Conservation (phyloP, 2,329 filamentous ascomycete species). For the Ophiosphaerella narmari region DNA sequence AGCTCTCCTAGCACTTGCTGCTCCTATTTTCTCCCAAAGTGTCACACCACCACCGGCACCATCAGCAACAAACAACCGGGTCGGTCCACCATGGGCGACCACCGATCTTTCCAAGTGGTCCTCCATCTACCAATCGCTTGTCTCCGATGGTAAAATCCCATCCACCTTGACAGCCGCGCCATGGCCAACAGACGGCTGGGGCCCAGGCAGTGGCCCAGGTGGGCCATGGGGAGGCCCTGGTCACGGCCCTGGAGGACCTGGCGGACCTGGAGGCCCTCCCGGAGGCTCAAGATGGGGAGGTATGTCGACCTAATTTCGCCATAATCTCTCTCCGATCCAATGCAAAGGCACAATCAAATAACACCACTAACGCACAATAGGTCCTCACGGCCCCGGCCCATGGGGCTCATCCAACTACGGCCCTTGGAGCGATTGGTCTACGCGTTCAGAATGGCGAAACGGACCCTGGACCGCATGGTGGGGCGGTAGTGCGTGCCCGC, state of each 20-base stretch:
- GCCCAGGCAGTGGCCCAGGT: constrained; percentile 25
- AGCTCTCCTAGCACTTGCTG: constrained; percentile 5
- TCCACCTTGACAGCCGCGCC: constrained; percentile 29
- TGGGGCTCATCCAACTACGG: constrained; percentile 34
- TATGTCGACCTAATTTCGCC: constrained; percentile 5
- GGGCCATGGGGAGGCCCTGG: constrained; percentile 16
- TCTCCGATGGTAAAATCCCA: constrained; percentile 30
- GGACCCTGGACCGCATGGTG: constrained; percentile 45
- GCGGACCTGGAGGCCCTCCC: background rate
- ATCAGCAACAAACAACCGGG: constrained; percentile 8
- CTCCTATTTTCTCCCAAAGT: constrained; percentile 11
- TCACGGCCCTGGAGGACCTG: background rate
- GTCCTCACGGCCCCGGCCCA: constrained; percentile 29
- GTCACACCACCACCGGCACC: constrained; percentile 8
- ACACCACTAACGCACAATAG: constrained; percentile 6
- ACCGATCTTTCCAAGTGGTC: constrained; percentile 27
- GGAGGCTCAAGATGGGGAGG: constrained; percentile 21
- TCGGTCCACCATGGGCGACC: constrained; percentile 26
- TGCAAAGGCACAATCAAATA: background rate
- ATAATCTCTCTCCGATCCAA: background rate
- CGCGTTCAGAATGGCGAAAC: constrained; percentile 29
- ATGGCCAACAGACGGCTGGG: constrained; percentile 29
- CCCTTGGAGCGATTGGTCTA: constrained; percentile 36
- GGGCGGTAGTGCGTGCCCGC: constrained; percentile 37
- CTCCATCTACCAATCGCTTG: constrained; percentile 32